Base-by-base conservation (phyloP, 768 basidiomycete species). In the Cystobasidium tubakii region DNA sequence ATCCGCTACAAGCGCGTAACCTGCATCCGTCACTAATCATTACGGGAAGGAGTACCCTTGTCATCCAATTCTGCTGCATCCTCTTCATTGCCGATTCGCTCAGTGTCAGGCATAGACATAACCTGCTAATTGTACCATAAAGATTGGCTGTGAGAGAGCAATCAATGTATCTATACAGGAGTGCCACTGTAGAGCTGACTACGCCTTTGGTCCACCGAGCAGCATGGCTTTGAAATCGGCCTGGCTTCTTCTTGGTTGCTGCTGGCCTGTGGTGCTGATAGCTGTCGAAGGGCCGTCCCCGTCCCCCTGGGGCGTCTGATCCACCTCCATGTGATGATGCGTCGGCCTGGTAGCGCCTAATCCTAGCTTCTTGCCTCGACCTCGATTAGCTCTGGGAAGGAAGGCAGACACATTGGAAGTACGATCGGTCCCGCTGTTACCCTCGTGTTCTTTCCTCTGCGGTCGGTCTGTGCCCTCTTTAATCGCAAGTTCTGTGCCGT, bases 401-500 rank as follows among this genome's bases (percentile, higher is more conserved):
- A 67, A 67, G 19, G 44, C 19, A 50, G 66, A 44, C 44, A 46
- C 50, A n/a, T 21, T 27, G 6, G 9, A 9, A 39, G 7, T 6
- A 17, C 60, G 13, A 4, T 39, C 60, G 13, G 6, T n/a, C 25
- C 13, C 36, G n/a, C 31, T n/a, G 10, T 57, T 25, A 21, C 25
- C 25, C 31, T 39, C 60, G 13, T 62, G 60, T 4, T 33, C 13
- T 62, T 19, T 62, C 25, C 60, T 6, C n/a, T 33, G 60, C 9
- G 31, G 31, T 2, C 36, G 31, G 15, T 62, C 60, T 62, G 23
- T 17, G 36, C 13, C 25, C 23, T 89, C 89, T 0, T 83, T 81
- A 63, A 97, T 80, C 46, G 85, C 78, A 44, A 97, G 82, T 0
- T 82, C 82, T 25, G 84, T 83, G 1, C 86, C 90, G 55, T 86